Conservation (phyloP, 768 basidiomycete genomes). For the Rhodosporidiobolus sp. region DNA sequence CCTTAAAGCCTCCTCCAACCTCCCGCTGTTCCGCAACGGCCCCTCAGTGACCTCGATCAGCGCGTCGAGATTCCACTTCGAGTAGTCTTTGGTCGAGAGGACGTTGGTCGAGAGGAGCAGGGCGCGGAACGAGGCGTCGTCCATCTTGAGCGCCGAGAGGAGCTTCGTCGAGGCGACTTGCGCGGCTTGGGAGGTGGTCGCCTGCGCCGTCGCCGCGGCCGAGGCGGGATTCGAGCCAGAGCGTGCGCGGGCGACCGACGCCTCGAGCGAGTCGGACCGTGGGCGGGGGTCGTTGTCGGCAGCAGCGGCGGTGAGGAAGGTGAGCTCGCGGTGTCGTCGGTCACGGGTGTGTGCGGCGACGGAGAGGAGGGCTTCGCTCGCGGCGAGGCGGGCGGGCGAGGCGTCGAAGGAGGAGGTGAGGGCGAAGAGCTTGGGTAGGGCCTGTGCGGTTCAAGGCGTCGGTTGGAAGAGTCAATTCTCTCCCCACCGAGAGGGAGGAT, state of each 20-base stretch:
- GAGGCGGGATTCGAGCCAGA: too few species aligned
- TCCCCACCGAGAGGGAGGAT: not conserved
- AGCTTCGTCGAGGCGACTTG: constrained; percentile 87
- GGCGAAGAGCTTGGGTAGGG: constrained; percentile 77
- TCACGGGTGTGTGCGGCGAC: constrained; percentile 96
- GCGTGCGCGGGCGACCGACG: constrained; percentile 64
- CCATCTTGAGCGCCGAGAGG: constrained; percentile 88
- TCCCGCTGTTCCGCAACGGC: constrained; percentile 80
- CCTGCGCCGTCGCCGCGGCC: too few species aligned
- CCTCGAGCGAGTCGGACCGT: constrained; percentile 60
- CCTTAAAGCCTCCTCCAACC: constrained; percentile 91
- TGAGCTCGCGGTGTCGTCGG: not conserved
- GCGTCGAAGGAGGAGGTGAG: constrained; percentile 73
- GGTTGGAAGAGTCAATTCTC: not conserved
- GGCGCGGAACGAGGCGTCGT: constrained; percentile 85
- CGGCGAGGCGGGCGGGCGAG: constrained; percentile 73
- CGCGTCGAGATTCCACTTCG: constrained; percentile 88
- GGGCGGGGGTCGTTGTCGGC: constrained; percentile 53
- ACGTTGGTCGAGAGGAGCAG: constrained; percentile 83
- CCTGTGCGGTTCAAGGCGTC: constrained; percentile 51
- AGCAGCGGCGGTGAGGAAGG: not conserved
- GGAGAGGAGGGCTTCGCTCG: constrained; percentile 75
- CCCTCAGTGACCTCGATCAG: constrained; percentile 87
- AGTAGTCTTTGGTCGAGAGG: constrained; percentile 67
- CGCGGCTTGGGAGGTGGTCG: constrained; percentile 60